Conservation (phyloP, 225 moss, liverwort and hornwort species). For the Pseudoscleropodium purum region DNA sequence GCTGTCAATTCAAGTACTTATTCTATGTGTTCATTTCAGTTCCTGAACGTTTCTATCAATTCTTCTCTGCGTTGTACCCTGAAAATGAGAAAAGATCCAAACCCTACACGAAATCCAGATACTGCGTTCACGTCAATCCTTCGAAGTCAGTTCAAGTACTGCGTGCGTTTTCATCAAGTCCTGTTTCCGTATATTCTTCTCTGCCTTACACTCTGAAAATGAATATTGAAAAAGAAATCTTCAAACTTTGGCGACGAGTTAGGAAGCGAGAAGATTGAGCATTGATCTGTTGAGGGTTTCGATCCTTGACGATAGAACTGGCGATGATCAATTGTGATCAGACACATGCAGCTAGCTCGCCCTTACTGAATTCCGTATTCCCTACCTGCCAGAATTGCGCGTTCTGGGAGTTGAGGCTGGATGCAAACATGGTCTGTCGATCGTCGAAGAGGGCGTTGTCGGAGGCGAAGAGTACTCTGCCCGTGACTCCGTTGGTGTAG, state of each 20-base stretch:
- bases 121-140: neutral
- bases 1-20: neutral
- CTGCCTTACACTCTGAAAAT: neutral
- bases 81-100: no score
- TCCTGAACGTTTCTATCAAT: no score
- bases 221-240: neutral
- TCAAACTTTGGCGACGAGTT: neutral
- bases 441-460: conserved; percentile 33
- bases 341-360: neutral
- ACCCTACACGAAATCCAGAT: neutral
- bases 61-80: neutral
- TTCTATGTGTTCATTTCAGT: neutral
- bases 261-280: neutral
- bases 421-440: conserved; percentile 27
- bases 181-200: neutral
- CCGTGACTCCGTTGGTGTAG: conserved; percentile 44
- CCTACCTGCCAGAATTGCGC: conserved; percentile 28
- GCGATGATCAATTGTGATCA: neutral
- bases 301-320: neutral
- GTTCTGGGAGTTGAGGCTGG: conserved; percentile 33
- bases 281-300: neutral
- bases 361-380: neutral
- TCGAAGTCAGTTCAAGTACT: neutral
- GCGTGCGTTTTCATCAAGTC: no score
- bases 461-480: conserved; percentile 29